Evolutionary conservation across 2,329 filamentous ascomycete species (phyloP).

Genomic region (Aureobasidium sp.): DNA sequence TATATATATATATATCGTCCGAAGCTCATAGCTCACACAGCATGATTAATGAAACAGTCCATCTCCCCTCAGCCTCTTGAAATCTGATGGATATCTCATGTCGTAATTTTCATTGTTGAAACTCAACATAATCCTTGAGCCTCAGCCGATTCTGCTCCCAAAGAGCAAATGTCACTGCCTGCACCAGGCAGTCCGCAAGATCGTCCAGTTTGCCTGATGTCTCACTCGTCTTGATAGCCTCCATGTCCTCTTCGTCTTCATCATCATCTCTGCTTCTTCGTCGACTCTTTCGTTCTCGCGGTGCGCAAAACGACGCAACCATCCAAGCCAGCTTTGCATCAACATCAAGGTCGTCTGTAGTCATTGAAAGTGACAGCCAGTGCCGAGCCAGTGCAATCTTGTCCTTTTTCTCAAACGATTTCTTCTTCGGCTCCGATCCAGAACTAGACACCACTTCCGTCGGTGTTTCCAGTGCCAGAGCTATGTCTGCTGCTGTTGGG

Average conservation of each 20-base stretch:
- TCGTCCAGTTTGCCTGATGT: constrained; percentile 63
- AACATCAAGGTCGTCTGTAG: constrained; percentile 9
- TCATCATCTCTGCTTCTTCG: constrained; percentile 19
- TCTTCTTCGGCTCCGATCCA: constrained; percentile 19
- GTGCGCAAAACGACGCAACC: constrained; percentile 25
- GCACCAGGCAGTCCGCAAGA: constrained; percentile 70
- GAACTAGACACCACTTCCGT: not conserved
- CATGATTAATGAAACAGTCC: no score
- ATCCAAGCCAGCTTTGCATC: constrained; percentile 23
- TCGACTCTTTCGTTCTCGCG: constrained; percentile 19
- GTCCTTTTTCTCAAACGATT: constrained; percentile 44
- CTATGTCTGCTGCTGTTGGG: constrained; percentile 18
- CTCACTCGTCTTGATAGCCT: not conserved
- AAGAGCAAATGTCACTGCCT: constrained; percentile 67
- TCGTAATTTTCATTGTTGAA: no score
- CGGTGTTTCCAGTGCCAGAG: not conserved
- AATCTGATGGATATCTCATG: no score
- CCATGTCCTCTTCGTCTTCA: not conserved
- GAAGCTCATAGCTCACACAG: no score
- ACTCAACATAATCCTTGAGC: constrained; percentile 13
- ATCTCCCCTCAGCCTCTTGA: no score
- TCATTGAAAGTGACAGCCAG: constrained; percentile 39
- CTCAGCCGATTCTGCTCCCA: constrained; percentile 58
- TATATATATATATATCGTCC: no score
- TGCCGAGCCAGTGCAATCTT: constrained; percentile 57